Evolutionary conservation across 495 filamentous ascomycete species (phyloP).

Genomic region (Barbatosphaeria neglecta): DNA sequence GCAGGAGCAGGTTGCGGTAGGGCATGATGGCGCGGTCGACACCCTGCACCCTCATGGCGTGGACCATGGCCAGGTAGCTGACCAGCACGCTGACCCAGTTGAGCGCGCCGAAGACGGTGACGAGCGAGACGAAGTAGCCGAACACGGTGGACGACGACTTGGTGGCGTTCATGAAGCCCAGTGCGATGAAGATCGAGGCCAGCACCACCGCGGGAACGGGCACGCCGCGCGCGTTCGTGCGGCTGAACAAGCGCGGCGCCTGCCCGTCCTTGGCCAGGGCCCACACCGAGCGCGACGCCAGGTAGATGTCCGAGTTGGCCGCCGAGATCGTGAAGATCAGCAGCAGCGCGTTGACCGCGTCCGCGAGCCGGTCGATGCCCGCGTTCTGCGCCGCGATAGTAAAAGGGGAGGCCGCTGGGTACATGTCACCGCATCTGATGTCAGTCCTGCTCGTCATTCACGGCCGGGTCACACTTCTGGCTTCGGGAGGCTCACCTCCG

Average conservation of each 20-base stretch:
- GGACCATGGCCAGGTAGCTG: constrained; percentile 70
- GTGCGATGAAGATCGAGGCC: constrained; percentile 48
- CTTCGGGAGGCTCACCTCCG: constrained; percentile 19
- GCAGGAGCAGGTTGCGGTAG: constrained; percentile 62
- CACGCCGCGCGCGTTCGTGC: constrained; percentile 63
- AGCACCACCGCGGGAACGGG: constrained; percentile 57
- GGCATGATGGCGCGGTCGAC: constrained; percentile 53
- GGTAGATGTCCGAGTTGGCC: constrained; percentile 70
- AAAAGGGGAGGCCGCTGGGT: constrained; percentile 50
- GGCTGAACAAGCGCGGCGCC: constrained; percentile 58
- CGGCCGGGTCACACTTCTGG: too few relatives aligned
- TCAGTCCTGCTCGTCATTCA: too few relatives aligned
- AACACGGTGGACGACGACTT: constrained; percentile 60
- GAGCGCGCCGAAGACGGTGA: constrained; percentile 67
- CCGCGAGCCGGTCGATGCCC: constrained; percentile 52
- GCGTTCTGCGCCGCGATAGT: constrained; percentile 52
- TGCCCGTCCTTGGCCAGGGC: constrained; percentile 66
- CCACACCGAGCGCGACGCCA: constrained; percentile 71
- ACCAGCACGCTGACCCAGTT: constrained; percentile 80
- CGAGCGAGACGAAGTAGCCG: constrained; percentile 75
- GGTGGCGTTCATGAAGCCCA: constrained; percentile 71
- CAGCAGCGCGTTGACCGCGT: constrained; percentile 70
- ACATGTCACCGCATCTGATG: neutral
- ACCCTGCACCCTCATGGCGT: constrained; percentile 60
- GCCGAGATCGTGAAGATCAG: constrained; percentile 72